A percentile compares a stretch with the other conserved stretches of the same genome.
Evolutionary conservation across 1,284 basidiomycete genomes (phyloP).

Genomic region (Cryptococcus floricola): DNA sequence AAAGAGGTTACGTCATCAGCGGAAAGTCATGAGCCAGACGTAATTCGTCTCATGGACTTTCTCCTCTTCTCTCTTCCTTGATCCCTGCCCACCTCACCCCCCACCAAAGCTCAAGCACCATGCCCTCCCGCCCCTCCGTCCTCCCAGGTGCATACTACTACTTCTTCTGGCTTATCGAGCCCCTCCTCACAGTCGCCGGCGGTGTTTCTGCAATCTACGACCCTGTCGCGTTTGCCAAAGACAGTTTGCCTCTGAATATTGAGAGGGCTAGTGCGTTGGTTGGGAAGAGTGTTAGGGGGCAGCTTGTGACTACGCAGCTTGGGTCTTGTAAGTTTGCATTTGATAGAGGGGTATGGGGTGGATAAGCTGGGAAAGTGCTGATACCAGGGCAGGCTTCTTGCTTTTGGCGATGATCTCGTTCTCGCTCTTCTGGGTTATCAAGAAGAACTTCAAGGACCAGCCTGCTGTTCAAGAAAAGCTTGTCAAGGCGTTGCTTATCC

Average conservation of each 20-base stretch:
- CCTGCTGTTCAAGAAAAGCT: conserved; percentile 35
- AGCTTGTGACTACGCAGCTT: conserved; percentile 43
- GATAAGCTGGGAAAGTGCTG: neutral
- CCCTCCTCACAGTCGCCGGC: conserved; percentile 43
- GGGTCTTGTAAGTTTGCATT: conserved; percentile 44
- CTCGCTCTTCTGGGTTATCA: conserved; percentile 40
- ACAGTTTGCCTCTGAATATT: conserved; percentile 34
- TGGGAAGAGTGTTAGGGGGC: conserved; percentile 33
- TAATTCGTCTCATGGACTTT: too few relatives aligned
- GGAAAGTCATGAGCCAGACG: too few relatives aligned
- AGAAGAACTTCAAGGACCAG: conserved; percentile 20
- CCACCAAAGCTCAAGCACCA: too few relatives aligned
- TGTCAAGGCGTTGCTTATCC: conserved; percentile 36
- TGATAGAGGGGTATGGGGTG: neutral
- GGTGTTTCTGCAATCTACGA: conserved; percentile 43
- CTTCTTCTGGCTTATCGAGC: conserved; percentile 41
- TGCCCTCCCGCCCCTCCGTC: neutral
- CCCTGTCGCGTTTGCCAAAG: conserved; percentile 35
- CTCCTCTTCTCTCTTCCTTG: too few relatives aligned
- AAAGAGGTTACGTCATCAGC: too few relatives aligned
- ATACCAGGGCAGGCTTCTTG: conserved; percentile 41
- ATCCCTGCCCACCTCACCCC: too few relatives aligned
- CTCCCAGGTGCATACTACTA: conserved; percentile 34
- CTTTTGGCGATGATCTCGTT: conserved; percentile 46
- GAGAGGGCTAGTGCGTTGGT: conserved; percentile 23